Evolutionary conservation across 352 stramenopile species (phyloP).

Genomic region (Elongisporangium anandrum): DNA sequence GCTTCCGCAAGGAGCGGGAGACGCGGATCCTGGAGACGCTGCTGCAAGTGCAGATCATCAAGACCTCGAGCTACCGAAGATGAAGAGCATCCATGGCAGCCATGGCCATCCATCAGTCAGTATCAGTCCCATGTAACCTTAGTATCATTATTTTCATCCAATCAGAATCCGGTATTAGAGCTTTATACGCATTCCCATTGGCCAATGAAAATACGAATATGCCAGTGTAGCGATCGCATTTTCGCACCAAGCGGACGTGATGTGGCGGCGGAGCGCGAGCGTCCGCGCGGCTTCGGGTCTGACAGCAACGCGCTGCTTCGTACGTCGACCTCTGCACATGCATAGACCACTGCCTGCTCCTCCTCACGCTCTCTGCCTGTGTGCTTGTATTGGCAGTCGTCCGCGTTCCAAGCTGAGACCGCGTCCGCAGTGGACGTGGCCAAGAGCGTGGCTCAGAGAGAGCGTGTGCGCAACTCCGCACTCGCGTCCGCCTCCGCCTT

Average conservation of each 20-base stretch:
- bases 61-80: not conserved
- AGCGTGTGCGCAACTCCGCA: not conserved
- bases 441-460: not conserved
- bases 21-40: not conserved
- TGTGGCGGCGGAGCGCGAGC: not conserved
- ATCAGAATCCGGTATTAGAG: not conserved
- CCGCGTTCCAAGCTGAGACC: not conserved
- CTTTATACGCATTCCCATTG: not conserved
- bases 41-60: not conserved
- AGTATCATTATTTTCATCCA: not conserved
- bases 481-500: not conserved
- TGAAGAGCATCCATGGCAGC: not conserved
- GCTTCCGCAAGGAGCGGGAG: constrained; percentile 12
- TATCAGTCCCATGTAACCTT: not conserved
- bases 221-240: no score
- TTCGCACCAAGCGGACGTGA: not conserved
- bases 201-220: not conserved
- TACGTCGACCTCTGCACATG: not conserved
- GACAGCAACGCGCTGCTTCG: not conserved
- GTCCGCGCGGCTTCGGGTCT: not conserved
- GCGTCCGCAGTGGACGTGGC: not conserved
- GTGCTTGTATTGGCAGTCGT: not conserved
- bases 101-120: not conserved
- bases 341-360: not conserved
- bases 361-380: not conserved